Evolutionary conservation across 176 grass and related monocot species (phyloP), one percentile per base, ranked within the genome.

Genomic region (Alloteropsis semialata): DNA sequence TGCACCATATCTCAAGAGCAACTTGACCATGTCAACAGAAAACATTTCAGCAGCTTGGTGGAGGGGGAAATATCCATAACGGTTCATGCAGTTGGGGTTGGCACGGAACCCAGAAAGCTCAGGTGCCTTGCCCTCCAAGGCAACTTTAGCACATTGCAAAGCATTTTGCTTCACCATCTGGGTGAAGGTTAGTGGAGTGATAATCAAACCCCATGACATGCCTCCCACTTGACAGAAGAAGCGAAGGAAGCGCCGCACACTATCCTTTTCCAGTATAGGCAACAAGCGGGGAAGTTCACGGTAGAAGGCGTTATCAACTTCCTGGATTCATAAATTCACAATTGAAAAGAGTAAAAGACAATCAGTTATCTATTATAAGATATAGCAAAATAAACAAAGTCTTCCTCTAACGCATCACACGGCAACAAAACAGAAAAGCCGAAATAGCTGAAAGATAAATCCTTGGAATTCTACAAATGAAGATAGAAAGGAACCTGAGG

Each of bases 11-110:
- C 4, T 15, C 0, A 77, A 25, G 8, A 84, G 49, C 64, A 84
- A 57, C 60, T 84, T 75, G 14, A 84, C 53, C 82, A 84, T 84
- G 62, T 69, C 49, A 13, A 67, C 46, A 15, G 49, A 84, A 27
- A 84, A 84, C 21, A 28, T 33, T 29, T 84, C 82, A 45, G 82
- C 72, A 57, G 82, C 82, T 68, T 58, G 6, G 9, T 84, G 82
- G 38, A 84, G 72, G 8, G 62, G 61, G 13, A 46, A 84, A 65
- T 75, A 84, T 30, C 82, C 73, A 43, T 45, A 58, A 18, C 17
- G 16, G 19, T 29, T 76, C 50, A 69, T 84, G 72, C 42, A 84
- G 61, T 85, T 85, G 39, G 83, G 83, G 24, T 69, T 85, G 50
- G 74, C 82, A 2, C 74, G 21, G 17, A 46, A 13, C 27, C 74